A percentile compares a stretch with the other conserved stretches of the same genome.
Conservation (phyloP, 768 basidiomycete genomes). For the Suillus placidus region DNA sequence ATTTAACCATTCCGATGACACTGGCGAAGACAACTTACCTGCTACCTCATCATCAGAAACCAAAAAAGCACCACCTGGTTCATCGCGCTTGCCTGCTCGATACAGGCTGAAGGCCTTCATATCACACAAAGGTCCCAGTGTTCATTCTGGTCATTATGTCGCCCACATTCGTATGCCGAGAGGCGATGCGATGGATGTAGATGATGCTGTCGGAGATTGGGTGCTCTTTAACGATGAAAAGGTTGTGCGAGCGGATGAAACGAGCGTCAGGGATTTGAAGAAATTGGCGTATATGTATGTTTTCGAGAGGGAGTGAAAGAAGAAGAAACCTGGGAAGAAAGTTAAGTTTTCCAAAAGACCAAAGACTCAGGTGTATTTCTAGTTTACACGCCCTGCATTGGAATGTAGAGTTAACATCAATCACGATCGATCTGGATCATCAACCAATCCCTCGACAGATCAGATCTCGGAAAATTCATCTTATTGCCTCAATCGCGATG, state of each 20-base stretch:
- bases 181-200: slow-evolving; percentile 32
- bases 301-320: slow-evolving; percentile 57
- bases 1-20: slow-evolving; percentile 90
- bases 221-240: slow-evolving; percentile 97
- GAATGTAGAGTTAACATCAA: slow-evolving; percentile 1
- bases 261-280: slow-evolving; percentile 82
- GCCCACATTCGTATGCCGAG: slow-evolving; percentile 61
- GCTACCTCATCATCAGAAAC: slow-evolving; percentile 25
- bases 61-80: slow-evolving; percentile 46
- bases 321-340: background rate
- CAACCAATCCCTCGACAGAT: background rate
- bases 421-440: background rate
- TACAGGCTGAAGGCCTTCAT: slow-evolving; percentile 92
- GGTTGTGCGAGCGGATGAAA: slow-evolving; percentile 84
- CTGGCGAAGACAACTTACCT: slow-evolving; percentile 55
- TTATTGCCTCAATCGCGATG: background rate
- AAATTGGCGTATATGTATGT: slow-evolving; percentile 92
- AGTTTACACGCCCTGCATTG: background rate
- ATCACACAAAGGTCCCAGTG: slow-evolving; percentile 95
- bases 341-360: background rate
- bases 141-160: slow-evolving; percentile 94
- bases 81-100: slow-evolving; percentile 63
- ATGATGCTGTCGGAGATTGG: slow-evolving; percentile 56
- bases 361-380: background rate
- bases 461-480: background rate